Evolutionary conservation across 106 monocot genomes (phyloP), one percentile per base, ranked within the genome.

Genomic region (Dendrobium officinale): DNA sequence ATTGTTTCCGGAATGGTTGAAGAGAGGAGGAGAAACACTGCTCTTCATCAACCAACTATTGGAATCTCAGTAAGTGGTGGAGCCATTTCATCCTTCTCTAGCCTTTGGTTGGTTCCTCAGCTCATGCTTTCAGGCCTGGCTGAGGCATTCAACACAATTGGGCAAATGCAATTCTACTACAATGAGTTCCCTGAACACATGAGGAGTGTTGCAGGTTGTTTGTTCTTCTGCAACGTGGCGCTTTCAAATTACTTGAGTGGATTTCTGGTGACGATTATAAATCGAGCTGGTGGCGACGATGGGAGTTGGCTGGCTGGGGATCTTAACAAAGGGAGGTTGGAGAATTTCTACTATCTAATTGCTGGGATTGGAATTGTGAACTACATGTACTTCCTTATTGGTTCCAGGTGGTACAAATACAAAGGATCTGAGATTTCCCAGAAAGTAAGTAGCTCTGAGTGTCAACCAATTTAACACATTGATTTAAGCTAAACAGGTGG

Each of bases 111-210:
- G 67, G 82, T 88, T 29, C 84, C 86, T 22, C 91, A 91, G 82
- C 82, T 84, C 43, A 24, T 80, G 75, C 33, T 91, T 1, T 37
- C 82, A 13, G 91, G 91, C 4, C 48, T 91, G 4, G 83, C 91
- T 0, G 91, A 91, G 75, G 88, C 91, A 5, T 91, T 91, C 43
- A 82, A 55, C 74, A 48, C 86, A 27, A 84, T 91, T 7, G 85
- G 91, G 16, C 91, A 91, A 42, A 49, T 49, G 48, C 78, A 83
- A 79, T 91, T 91, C 70, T 86, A 86, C 55, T 86, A 91, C 88
- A 84, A 78, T 19, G 79, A 91, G 86, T 86, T 91, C 59, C 91
- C 91, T 20, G 88, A 88, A 80, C 59, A 86, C 78, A 91, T 91
- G 91, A 80, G 84, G 33, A 91, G 84, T 61, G 73, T 88, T 3